phyloP scores from a whole-genome alignment of 1,139 yeast species.

The Saccharomyces uvarum region DNA sequence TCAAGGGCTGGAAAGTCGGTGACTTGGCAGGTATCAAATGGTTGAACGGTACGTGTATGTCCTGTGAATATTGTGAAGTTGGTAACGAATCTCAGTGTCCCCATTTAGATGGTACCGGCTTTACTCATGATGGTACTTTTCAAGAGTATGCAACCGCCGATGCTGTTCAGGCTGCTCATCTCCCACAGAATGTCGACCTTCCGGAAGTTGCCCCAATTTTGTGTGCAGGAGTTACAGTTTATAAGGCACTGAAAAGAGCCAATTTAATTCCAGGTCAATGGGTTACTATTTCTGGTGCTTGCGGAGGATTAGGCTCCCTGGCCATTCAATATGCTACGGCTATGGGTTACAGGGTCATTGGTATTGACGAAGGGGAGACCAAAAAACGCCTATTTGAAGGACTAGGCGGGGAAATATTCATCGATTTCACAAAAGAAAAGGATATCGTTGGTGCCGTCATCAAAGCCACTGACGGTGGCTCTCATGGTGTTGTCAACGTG shows the following conservation, averaged over 20 bases:
- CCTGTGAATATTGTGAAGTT: slow-evolving; percentile 65
- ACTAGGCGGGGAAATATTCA: slow-evolving; percentile 63
- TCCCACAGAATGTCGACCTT: slow-evolving; percentile 63
- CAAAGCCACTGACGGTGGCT: slow-evolving; percentile 61
- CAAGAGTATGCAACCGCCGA: slow-evolving; percentile 82
- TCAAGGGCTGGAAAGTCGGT: slow-evolving; percentile 64
- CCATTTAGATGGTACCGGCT: slow-evolving; percentile 63
- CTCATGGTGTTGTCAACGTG: slow-evolving; percentile 74
- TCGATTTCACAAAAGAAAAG: slow-evolving; percentile 52
- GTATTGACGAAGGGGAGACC: slow-evolving; percentile 66
- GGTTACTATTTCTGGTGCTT: slow-evolving; percentile 79
- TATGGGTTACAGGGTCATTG: slow-evolving; percentile 71
- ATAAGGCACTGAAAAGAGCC: slow-evolving; percentile 73
- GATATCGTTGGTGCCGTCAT: slow-evolving; percentile 49
- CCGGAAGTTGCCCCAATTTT: slow-evolving; percentile 69
- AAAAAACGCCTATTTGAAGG: slow-evolving; percentile 49
- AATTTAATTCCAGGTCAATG: slow-evolving; percentile 62
- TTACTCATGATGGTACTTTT: slow-evolving; percentile 76
- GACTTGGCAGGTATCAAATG: slow-evolving; percentile 72
- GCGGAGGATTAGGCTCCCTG: slow-evolving; percentile 76
- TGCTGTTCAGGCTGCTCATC: slow-evolving; percentile 76
- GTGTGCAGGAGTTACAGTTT: slow-evolving; percentile 81
- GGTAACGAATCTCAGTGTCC: slow-evolving; percentile 66
- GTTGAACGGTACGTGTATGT: slow-evolving; percentile 65
- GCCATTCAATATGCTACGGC: slow-evolving; percentile 79